Conservation (phyloP, 495 filamentous ascomycete genomes). For the Geopyxis carbonaria region DNA sequence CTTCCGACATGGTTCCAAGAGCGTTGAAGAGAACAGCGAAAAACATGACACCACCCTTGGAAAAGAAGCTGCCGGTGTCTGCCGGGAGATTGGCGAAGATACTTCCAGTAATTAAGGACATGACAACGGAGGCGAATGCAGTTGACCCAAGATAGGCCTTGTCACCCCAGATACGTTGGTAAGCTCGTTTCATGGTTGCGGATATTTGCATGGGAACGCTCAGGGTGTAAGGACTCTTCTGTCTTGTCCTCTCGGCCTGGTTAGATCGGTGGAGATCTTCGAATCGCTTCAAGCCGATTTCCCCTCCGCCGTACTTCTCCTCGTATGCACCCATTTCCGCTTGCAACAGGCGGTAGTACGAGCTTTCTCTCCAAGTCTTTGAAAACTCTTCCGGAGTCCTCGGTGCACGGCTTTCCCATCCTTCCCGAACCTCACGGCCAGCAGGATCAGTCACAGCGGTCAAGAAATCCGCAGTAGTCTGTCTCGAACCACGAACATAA, state of each 20-base stretch:
- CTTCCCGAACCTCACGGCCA: constrained; percentile 42
- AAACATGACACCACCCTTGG: constrained; percentile 50
- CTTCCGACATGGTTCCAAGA: constrained; percentile 54
- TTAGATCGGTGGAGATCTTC: constrained; percentile 36
- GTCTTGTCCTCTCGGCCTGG: too few relatives aligned
- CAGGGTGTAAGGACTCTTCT: too few relatives aligned
- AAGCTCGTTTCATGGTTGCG: too few relatives aligned
- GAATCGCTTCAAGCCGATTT: constrained; percentile 45
- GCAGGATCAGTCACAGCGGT: constrained; percentile 47
- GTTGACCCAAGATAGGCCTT: too few relatives aligned
- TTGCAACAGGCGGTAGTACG: constrained; percentile 23
- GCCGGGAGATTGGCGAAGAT: constrained; percentile 41
- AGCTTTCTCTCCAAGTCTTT: constrained; percentile 35
- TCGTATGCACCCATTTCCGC: constrained; percentile 42
- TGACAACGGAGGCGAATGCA: too few relatives aligned
- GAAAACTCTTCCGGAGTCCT: constrained; percentile 38
- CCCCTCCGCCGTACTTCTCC: constrained; percentile 36
- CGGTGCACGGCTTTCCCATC: constrained; percentile 28
- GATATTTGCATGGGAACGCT: too few relatives aligned
- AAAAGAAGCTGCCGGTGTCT: constrained; percentile 50
- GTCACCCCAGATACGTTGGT: too few relatives aligned
- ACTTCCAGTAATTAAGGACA: constrained; percentile 49
- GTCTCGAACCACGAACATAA: too few relatives aligned
- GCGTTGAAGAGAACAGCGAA: constrained; percentile 61
- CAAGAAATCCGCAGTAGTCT: constrained; percentile 49